Percentiles rank a stretch among this genome's conserved stretches.
These are phyloP conservation scores for Vaccinium corymbosum DNA, from an alignment of 148 eudicot species.

Conservation along the genomic window DNA sequence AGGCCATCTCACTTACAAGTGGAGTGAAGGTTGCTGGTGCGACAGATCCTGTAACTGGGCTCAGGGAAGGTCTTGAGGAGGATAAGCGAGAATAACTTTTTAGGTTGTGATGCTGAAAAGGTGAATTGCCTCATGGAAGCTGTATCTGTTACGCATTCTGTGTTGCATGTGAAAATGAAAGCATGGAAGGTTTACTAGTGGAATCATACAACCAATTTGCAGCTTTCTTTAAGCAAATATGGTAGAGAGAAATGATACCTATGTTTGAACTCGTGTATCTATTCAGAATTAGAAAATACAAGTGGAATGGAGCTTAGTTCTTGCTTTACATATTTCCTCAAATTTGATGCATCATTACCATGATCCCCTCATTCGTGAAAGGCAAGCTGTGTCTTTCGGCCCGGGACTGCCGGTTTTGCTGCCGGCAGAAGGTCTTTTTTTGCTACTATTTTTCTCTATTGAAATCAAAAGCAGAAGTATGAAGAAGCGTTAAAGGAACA, in stretches of 20 bases:
- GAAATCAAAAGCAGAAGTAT: background rate
- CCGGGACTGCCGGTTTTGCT: background rate
- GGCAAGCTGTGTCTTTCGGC: background rate
- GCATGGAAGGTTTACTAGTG: background rate
- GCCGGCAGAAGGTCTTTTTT: background rate
- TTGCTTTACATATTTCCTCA: background rate
- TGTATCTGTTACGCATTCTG: background rate
- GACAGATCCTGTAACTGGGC: constrained; percentile 54
- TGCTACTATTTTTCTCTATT: background rate
- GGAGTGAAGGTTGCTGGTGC: constrained; percentile 49
- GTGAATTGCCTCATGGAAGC: constrained; percentile 6
- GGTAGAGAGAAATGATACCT: background rate
- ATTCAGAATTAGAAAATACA: background rate
- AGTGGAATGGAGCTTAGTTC: constrained; percentile 3
- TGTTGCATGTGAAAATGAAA: constrained; percentile 9
- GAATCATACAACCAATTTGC: background rate
- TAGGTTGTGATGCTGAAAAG: constrained; percentile 10
- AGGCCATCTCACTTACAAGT: constrained; percentile 67
- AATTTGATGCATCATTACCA: background rate
- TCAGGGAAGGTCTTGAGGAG: constrained; percentile 75
- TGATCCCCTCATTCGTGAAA: background rate
- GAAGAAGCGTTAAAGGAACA: background rate
- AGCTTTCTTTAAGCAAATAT: background rate
- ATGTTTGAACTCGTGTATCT: background rate
- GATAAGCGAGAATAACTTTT: constrained; percentile 62